These are phyloP conservation scores for Ogataea pini DNA, from an alignment of 805 yeast species.

Conservation along the genomic window DNA sequence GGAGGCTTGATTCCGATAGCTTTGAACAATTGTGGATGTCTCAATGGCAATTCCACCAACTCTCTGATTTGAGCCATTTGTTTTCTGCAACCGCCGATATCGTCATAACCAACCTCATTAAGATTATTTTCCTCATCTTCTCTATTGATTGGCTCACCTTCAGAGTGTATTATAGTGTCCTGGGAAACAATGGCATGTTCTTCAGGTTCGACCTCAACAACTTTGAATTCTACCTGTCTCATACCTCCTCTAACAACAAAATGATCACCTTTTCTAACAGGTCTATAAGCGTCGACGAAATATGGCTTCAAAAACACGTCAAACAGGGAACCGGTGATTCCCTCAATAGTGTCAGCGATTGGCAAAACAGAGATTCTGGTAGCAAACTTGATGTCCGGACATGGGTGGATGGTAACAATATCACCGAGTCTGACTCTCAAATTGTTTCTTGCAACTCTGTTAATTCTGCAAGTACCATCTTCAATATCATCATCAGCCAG, in stretches of 20 bases:
- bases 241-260: conserved; percentile 97
- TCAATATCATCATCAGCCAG: conserved; percentile 95
- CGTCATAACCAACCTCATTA: conserved; percentile 98
- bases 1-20: conserved; percentile 99
- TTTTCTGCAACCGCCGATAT: conserved; percentile 98
- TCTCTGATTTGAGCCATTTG: conserved; percentile 99
- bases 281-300: conserved; percentile 98
- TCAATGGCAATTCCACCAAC: conserved; percentile 94
- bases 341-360: conserved; percentile 97
- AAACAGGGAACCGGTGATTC: conserved; percentile 92
- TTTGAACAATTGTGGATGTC: conserved; percentile 98
- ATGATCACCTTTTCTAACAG: conserved; percentile 95
- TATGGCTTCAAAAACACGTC: conserved; percentile 97
- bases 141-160: conserved; percentile 97
- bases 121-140: conserved; percentile 97
- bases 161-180: conserved; percentile 97
- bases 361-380: conserved; percentile 93
- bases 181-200: conserved; percentile 98
- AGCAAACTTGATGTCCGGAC: conserved; percentile 98
- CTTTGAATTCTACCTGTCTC: conserved; percentile 99
- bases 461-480: conserved; percentile 91
- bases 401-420: conserved; percentile 85
- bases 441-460: conserved; percentile 95
- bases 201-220: conserved; percentile 96
- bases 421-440: conserved; percentile 94